A percentile compares a stretch with the other conserved stretches of the same genome.
These are phyloP conservation scores for Epichloe aotearoae DNA, from an alignment of 2,329 filamentous ascomycete genomes.

Conservation along the genomic window DNA sequence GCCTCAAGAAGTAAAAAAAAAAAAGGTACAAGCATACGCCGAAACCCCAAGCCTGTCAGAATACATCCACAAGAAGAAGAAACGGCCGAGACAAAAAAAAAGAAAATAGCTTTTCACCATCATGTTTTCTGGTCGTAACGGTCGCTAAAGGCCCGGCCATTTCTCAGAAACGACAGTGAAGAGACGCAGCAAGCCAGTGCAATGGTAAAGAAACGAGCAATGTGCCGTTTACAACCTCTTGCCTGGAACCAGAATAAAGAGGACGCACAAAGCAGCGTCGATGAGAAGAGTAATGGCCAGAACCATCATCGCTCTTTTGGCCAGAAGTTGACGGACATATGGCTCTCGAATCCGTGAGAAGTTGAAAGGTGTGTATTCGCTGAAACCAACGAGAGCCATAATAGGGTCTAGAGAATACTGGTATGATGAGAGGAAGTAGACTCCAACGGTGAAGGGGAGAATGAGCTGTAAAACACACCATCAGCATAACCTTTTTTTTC, in stretches of 20 bases:
- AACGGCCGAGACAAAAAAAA: background rate
- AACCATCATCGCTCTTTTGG: constrained; percentile 72
- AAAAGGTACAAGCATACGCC: background rate
- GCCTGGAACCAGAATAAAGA: constrained; percentile 93
- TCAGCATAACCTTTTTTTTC: constrained; percentile 7
- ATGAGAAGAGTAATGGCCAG: constrained; percentile 61
- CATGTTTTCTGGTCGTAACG: constrained; percentile 3
- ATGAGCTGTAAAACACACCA: constrained; percentile 38
- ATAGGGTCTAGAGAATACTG: constrained; percentile 93
- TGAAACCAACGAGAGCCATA: constrained; percentile 76
- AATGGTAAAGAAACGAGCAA: background rate
- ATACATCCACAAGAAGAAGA: constrained; percentile 2
- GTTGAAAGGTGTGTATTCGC: constrained; percentile 92
- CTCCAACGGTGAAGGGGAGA: constrained; percentile 79
- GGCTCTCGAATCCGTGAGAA: constrained; percentile 82
- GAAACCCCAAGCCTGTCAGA: background rate
- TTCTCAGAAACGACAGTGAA: constrained; percentile 1
- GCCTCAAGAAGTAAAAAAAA: background rate
- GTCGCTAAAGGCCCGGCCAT: background rate
- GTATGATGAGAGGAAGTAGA: constrained; percentile 81
- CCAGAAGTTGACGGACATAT: constrained; percentile 75
- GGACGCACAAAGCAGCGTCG: constrained; percentile 67
- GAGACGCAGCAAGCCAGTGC: constrained; percentile 3
- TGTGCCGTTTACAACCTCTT: constrained; percentile 48
- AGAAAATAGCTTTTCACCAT: background rate